These are phyloP conservation scores for Neofusicoccum sp. DNA, from an alignment of 2,329 filamentous ascomycete species.

Conservation along the genomic window DNA sequence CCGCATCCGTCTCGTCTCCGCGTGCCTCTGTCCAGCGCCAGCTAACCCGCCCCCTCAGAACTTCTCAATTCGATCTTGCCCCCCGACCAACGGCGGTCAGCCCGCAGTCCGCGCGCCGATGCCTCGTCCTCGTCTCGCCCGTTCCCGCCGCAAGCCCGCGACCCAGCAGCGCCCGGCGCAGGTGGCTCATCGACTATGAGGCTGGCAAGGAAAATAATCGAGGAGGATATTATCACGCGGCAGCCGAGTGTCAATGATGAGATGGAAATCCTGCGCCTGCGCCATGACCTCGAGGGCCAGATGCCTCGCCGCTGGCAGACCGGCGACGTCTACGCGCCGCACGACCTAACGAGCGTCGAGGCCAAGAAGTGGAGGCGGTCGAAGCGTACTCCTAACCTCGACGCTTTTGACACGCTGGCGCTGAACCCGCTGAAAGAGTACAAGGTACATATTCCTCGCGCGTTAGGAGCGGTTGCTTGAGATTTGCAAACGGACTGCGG, in stretches of 20 bases:
- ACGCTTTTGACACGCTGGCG: conserved; percentile 77
- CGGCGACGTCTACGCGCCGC: conserved; percentile 88
- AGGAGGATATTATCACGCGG: not conserved
- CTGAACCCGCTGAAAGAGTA: conserved; percentile 83
- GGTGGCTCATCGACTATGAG: not conserved
- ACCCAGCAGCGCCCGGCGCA: not conserved
- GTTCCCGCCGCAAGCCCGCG: not conserved
- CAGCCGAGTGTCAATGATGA: not conserved
- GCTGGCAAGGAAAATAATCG: not conserved
- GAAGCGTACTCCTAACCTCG: conserved; percentile 51
- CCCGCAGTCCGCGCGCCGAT: not conserved
- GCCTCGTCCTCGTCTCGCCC: not conserved
- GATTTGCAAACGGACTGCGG: not conserved
- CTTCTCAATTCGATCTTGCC: not conserved
- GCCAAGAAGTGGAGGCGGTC: conserved; percentile 73
- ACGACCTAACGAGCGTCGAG: conserved; percentile 77
- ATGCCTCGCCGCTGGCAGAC: conserved; percentile 68
- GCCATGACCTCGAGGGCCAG: conserved; percentile 58
- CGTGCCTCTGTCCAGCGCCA: not conserved
- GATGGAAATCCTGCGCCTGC: not conserved
- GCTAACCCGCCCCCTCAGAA: not conserved
- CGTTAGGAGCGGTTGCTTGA: too few species aligned
- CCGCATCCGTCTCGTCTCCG: not conserved
- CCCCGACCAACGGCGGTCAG: not conserved
- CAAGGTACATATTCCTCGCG: conserved; percentile 57